Evolutionary conservation across 2,329 filamentous ascomycete genomes (phyloP), one percentile per base, ranked within the genome.

Genomic region (Hirsutella thompsonii): DNA sequence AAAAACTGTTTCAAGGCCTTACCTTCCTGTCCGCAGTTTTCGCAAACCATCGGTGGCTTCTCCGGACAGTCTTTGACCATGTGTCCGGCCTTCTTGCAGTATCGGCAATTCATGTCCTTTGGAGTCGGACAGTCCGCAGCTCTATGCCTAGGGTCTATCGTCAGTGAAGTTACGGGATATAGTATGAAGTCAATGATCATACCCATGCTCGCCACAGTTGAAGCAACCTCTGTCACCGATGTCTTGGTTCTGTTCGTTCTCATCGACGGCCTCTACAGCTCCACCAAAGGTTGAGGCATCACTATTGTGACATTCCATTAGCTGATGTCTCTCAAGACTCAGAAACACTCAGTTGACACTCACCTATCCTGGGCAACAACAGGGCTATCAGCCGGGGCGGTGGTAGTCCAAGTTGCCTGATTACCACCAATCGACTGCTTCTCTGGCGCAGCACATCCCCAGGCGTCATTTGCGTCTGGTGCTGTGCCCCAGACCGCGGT

Each of bases 11-110:
- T 19, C 18, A 16, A 16, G 19, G 14, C 50, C 61, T 47, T 54
- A 76, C 79, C 78, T 51, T 75, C 69, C 47, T 76, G 58, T 23
- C 70, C 62, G 52, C 81, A 85, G 52, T 81, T 79, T 38, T 67
- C 66, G 59, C 80, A 84, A 8, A 67, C 45, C 50, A 62, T 59
- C 1, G 77, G 64, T 6, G 70, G 68, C 46, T 73, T 74, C 2
- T 69, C 59, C 1, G 80, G 79, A 47, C 83, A 88, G 39, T 82
- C 76, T 18, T 71, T 68, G 39, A 71, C 63, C 50, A 74, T 60
- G 49, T 76, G 73, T 5, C 71, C 73, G 20, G 64, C 57, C 50
- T 72, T 53, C 42, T 66, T 62, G 58, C 72, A 77, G 46, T 60
- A 66, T 28, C 56, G 58, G 47, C 68, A 71, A 20, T 51, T 41